phyloP scores from a whole-genome alignment of 176 grass and related monocot species.

The Elymus sibiricus region DNA sequence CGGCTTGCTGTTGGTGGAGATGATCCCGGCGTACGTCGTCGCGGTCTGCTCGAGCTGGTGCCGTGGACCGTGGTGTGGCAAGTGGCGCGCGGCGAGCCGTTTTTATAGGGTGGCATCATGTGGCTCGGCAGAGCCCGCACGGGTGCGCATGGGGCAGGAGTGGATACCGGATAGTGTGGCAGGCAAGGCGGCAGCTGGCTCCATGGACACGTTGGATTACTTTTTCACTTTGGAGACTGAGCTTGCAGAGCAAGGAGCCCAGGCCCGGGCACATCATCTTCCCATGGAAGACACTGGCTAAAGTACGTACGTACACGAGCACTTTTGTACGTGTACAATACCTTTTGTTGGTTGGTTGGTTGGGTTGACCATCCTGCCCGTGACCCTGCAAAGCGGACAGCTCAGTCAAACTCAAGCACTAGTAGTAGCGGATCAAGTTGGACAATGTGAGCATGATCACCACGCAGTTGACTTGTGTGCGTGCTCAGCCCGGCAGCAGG shows the following conservation, averaged over 20 bases:
- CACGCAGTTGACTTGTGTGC: background rate
- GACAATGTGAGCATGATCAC: background rate
- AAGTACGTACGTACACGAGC: background rate
- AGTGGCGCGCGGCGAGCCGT: background rate
- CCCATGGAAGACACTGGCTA: background rate
- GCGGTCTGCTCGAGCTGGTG: background rate
- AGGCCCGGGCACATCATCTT: background rate
- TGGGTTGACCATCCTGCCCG: background rate
- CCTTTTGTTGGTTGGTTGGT: background rate
- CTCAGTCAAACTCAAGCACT: background rate
- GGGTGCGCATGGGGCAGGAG: slow-evolving; percentile 10
- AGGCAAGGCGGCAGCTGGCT: background rate
- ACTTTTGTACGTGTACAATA: background rate
- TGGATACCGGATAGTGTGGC: background rate
- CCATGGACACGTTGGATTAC: background rate
- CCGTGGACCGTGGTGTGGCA: slow-evolving; percentile 16
- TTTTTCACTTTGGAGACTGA: background rate
- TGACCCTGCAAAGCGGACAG: background rate
- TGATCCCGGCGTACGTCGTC: background rate
- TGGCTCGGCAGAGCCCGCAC: slow-evolving; percentile 35
- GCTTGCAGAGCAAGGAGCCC: background rate
- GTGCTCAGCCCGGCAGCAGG: background rate
- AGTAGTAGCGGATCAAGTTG: background rate
- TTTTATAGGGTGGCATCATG: slow-evolving; percentile 22
- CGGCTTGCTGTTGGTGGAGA: background rate